Base-by-base conservation (phyloP, 1,284 basidiomycete genomes). In the Puccinia triticina region DNA sequence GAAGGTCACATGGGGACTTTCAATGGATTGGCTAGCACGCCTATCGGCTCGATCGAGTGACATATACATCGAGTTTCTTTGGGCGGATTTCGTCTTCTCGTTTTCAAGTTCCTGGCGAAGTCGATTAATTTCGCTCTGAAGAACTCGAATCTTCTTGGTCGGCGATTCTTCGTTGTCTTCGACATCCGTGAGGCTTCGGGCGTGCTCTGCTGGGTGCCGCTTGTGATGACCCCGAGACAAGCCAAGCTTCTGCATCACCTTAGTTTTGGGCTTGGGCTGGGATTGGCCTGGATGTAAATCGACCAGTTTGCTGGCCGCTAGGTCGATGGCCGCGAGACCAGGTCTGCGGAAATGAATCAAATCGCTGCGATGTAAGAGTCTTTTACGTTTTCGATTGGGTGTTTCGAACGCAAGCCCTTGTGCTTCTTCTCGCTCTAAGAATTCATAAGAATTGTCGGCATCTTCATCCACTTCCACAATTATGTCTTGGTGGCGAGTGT, bases 211-310 rank as follows among this genome's bases (percentile, higher is more conserved):
- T 14, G 73, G 50, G 26, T 59, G 53, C 0, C 74, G 74, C 57
- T 57, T 57, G 12, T 76, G 53, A 11, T 57, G 53, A n/a, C 34
- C 26, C 1, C 69, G 67, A 59, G 57, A 61, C 53, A 81, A 32
- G 16, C 78, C 78, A 37, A 81, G 69, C 55, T 73, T 81, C 26
- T 57, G n/a, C 78, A 81, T 81, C 23, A 81, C 78, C 21, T 81
- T 81, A 10, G 57, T 48, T 48, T 73, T 81, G 37, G 53, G 55
- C 18, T 81, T 81, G 10, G 78, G 23, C 53, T 81, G 67, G 1
- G 78, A 46, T 61, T 81, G 69, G 14, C 43, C 29, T 5, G 69
- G 57, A 23, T 34, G 43, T 16, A 73, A 46, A 18, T 69, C 57
- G 26, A 48, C 23, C 14, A 72, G 43, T 34, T 71, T 72, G 37